These are phyloP conservation scores for Kwoniella sp. DNA, from an alignment of 768 basidiomycete species.

Conservation along the genomic window DNA sequence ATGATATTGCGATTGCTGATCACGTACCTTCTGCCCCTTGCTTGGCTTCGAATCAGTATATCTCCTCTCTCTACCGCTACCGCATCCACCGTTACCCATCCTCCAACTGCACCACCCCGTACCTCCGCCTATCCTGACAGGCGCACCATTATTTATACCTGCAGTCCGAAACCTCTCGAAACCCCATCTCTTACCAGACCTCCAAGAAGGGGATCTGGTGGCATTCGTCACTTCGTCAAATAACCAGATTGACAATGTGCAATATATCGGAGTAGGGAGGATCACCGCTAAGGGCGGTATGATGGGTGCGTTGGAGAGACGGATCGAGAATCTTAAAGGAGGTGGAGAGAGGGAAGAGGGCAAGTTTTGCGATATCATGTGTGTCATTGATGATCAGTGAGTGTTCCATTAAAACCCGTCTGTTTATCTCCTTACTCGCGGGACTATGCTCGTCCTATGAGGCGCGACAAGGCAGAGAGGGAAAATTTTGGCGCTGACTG, in stretches of 20 bases:
- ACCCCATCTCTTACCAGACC: conserved; percentile 45
- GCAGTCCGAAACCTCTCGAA: conserved; percentile 43
- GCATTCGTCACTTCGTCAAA: conserved; percentile 36
- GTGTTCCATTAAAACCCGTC: too few species aligned
- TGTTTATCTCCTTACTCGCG: too few species aligned
- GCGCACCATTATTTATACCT: conserved; percentile 53
- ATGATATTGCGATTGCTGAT: too few species aligned
- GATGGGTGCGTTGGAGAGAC: conserved; percentile 44
- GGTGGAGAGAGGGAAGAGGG: conserved; percentile 46
- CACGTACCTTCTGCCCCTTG: neutral
- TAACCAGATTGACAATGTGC: conserved; percentile 24
- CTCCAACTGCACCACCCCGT: conserved; percentile 49
- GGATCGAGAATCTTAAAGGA: conserved; percentile 28
- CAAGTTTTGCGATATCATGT: conserved; percentile 48
- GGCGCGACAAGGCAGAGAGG: too few species aligned
- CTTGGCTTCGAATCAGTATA: conserved; percentile 23
- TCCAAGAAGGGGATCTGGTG: conserved; percentile 42
- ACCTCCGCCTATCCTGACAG: conserved; percentile 50
- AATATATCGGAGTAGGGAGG: conserved; percentile 46
- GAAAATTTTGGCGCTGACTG: conserved; percentile 6
- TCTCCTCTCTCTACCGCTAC: conserved; percentile 27
- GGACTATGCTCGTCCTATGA: too few species aligned
- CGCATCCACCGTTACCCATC: conserved; percentile 37
- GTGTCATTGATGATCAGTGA: conserved; percentile 52
- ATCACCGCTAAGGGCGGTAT: conserved; percentile 46